Evolutionary conservation across 2,329 filamentous ascomycete genomes (phyloP).

Genomic region (Monosporascus sp.): DNA sequence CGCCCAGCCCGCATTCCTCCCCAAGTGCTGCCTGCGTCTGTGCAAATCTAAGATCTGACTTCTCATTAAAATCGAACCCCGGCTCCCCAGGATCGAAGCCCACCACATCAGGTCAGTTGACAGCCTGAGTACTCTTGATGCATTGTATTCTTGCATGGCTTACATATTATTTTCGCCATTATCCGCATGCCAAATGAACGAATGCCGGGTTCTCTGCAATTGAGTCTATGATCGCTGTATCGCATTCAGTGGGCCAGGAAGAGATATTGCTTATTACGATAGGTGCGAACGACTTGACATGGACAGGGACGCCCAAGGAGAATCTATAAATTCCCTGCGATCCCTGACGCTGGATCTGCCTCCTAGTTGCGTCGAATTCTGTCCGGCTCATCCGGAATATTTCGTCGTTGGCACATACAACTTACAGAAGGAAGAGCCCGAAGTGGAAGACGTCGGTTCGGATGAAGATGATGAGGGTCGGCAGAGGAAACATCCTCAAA

Average conservation of each 20-base stretch:
- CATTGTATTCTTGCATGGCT: neutral
- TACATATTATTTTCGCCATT: neutral
- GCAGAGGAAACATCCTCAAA: constrained; percentile 41
- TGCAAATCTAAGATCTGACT: neutral
- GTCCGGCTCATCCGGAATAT: constrained; percentile 53
- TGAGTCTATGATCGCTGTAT: too few species aligned
- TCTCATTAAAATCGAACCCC: neutral
- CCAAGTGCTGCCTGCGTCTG: neutral
- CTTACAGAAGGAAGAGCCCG: constrained; percentile 47
- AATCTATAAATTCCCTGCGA: constrained; percentile 34
- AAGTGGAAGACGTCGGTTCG: constrained; percentile 10
- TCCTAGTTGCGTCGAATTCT: constrained; percentile 75
- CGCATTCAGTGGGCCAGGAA: too few species aligned
- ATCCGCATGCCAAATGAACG: neutral
- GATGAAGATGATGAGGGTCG: constrained; percentile 18
- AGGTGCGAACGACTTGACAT: too few species aligned
- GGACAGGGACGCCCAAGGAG: constrained; percentile 11
- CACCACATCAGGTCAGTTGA: too few species aligned
- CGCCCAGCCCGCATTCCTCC: neutral
- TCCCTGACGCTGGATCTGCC: constrained; percentile 58
- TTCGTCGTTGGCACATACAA: constrained; percentile 84
- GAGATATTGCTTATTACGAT: neutral
- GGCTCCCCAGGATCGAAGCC: too few species aligned
- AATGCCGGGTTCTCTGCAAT: too few species aligned
- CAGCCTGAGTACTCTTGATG: neutral